Conservation (phyloP, 2,329 filamentous ascomycete species). For the Neopestalotiopsis clavispora region DNA sequence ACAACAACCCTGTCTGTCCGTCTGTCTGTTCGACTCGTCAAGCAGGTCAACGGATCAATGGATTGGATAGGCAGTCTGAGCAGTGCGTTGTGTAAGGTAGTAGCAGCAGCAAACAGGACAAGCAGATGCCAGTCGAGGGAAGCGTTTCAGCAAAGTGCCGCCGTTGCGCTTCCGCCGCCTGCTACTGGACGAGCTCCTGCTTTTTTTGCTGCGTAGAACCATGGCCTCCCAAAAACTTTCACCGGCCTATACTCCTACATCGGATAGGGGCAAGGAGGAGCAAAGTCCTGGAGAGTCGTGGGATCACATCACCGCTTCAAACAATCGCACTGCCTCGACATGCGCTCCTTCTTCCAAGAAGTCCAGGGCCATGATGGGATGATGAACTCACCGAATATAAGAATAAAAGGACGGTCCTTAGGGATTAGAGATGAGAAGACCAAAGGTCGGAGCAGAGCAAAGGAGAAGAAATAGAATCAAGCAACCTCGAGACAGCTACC, state of each 20-base stretch:
- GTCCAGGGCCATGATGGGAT: not conserved
- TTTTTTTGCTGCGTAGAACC: not conserved
- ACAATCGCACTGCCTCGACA: too few species aligned
- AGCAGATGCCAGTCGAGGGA: not conserved
- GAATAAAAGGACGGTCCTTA: not conserved
- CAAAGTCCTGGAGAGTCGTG: not conserved
- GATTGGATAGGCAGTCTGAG: not conserved
- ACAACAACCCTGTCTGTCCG: slow-evolving; percentile 11
- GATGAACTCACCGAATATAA: slow-evolving; percentile 4
- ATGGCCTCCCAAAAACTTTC: not conserved
- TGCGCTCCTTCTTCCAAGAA: too few species aligned
- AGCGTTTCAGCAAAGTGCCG: not conserved
- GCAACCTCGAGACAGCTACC: not conserved
- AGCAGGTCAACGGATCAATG: not conserved
- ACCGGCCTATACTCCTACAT: not conserved
- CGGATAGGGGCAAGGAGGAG: slow-evolving; percentile 8
- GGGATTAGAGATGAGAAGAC: not conserved
- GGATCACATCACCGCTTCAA: not conserved
- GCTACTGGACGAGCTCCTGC: slow-evolving; percentile 2
- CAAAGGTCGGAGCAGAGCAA: slow-evolving; percentile 13
- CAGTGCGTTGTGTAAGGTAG: not conserved
- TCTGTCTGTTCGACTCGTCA: not conserved
- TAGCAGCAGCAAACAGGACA: not conserved
- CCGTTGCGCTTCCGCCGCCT: not conserved
- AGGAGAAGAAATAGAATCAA: not conserved